phyloP scores from a whole-genome alignment of 768 basidiomycete genomes.

The Harrya chromipes region DNA sequence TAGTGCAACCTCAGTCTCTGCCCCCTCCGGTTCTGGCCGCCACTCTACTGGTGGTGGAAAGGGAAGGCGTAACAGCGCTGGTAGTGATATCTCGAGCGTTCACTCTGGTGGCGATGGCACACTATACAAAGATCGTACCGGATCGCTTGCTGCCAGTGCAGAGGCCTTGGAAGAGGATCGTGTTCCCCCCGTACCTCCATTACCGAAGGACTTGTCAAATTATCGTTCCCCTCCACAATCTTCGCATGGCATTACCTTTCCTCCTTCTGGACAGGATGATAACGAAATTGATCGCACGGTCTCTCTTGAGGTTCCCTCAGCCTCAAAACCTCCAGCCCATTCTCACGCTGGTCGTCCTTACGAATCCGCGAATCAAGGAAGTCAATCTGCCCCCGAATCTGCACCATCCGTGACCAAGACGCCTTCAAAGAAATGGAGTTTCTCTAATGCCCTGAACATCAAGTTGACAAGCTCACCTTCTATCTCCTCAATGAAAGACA shows the following conservation, averaged over 20 bases:
- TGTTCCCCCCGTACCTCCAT: conserved; percentile 92
- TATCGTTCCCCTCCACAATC: conserved; percentile 69
- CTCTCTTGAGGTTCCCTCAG: conserved; percentile 50
- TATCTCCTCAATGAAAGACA: conserved; percentile 49
- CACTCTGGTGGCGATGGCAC: conserved; percentile 62
- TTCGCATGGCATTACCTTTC: conserved; percentile 52
- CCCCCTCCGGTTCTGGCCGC: conserved; percentile 57
- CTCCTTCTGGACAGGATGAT: conserved; percentile 44
- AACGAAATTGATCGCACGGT: conserved; percentile 45
- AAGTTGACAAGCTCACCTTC: conserved; percentile 68
- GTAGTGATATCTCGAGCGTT: conserved; percentile 79
- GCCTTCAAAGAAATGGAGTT: conserved; percentile 96
- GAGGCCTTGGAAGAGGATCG: conserved; percentile 58
- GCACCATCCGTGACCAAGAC: conserved; percentile 57
- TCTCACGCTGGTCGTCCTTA: conserved; percentile 37
- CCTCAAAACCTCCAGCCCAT: conserved; percentile 22
- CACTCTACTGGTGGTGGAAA: conserved; percentile 62
- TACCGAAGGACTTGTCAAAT: conserved; percentile 85
- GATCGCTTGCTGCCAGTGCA: conserved; percentile 53
- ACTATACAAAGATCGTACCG: conserved; percentile 64
- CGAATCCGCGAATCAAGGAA: conserved; percentile 36
- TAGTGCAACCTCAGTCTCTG: conserved; percentile 72
- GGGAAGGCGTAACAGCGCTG: conserved; percentile 73
- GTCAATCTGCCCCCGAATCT: conserved; percentile 42
- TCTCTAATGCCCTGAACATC: conserved; percentile 80